A percentile compares a stretch with the other conserved stretches of the same genome.
phyloP scores from a whole-genome alignment of 441 rosid genomes.

The Eutrema salsugineum region DNA sequence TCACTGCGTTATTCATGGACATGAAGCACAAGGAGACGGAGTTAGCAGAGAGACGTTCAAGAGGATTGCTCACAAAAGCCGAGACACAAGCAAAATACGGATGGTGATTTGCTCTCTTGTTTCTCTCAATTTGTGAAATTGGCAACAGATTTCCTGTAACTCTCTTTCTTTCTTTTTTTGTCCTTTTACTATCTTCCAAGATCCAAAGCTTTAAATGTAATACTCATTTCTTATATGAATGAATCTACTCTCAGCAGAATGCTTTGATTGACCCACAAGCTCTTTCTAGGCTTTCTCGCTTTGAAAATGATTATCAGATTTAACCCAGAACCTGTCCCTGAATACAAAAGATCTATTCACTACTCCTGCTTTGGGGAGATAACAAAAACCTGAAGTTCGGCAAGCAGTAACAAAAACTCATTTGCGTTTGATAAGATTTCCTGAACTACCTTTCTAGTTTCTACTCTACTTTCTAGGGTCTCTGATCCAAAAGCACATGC shows the following conservation, averaged over 20 bases:
- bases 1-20: constrained; percentile 64
- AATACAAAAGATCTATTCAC: constrained; percentile 6
- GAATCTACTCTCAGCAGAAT: constrained; percentile 4
- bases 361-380: constrained; percentile 12
- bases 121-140: background rate
- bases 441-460: background rate
- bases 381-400: background rate
- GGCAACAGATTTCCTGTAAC: constrained; percentile 4
- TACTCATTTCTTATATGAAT: background rate
- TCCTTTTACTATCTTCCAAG: background rate
- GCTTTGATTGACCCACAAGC: background rate
- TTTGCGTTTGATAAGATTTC: background rate
- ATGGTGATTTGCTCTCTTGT: constrained; percentile 42
- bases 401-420: background rate
- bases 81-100: constrained; percentile 82
- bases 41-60: constrained; percentile 70
- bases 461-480: background rate
- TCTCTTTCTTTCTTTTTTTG: too few species aligned
- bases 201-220: constrained; percentile 12
- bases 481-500: constrained; percentile 9
- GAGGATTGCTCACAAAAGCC: constrained; percentile 69
- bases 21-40: constrained; percentile 86
- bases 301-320: background rate
- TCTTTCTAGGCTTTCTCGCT: background rate
- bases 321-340: background rate